Evolutionary conservation across 1,284 basidiomycete species (phyloP).

Genomic region (Sutorius eximius): DNA sequence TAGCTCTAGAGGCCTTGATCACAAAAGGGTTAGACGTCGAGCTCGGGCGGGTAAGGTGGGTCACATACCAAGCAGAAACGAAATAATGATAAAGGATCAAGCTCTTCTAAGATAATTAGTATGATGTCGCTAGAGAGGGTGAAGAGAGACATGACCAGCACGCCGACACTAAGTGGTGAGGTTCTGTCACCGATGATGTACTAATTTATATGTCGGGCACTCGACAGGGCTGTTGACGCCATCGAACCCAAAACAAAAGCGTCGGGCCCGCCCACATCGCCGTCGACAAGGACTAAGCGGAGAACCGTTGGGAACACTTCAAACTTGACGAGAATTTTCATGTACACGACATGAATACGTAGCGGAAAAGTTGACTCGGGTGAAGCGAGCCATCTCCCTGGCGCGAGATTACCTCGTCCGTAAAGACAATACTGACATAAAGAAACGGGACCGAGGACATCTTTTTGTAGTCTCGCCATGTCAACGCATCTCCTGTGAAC

Average conservation of each 20-base stretch:
- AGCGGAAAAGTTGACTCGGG: slow-evolving; percentile 21
- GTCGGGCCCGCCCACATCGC: slow-evolving; percentile 32
- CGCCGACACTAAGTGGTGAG: slow-evolving; percentile 29
- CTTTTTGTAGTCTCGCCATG: slow-evolving; percentile 53
- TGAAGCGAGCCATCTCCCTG: slow-evolving; percentile 21
- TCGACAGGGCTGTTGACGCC: slow-evolving; percentile 25
- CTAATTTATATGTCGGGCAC: slow-evolving; percentile 35
- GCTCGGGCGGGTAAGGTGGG: neutral
- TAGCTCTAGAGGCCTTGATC: slow-evolving; percentile 47
- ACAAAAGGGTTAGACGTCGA: slow-evolving; percentile 2
- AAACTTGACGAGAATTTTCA: slow-evolving; percentile 29
- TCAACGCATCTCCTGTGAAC: slow-evolving; percentile 49
- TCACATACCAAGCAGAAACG: slow-evolving; percentile 48
- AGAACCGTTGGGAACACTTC: slow-evolving; percentile 29
- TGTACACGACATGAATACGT: slow-evolving; percentile 30
- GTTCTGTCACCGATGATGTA: slow-evolving; percentile 3
- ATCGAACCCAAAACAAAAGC: slow-evolving; percentile 36
- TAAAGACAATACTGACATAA: slow-evolving; percentile 45
- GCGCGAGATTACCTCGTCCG: slow-evolving; percentile 37
- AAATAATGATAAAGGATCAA: slow-evolving; percentile 54
- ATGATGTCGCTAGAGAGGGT: slow-evolving; percentile 55
- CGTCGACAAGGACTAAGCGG: slow-evolving; percentile 36
- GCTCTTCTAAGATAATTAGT: slow-evolving; percentile 50
- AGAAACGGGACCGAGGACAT: slow-evolving; percentile 37
- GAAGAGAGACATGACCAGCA: slow-evolving; percentile 43